Conservation (phyloP, 495 filamentous ascomycete genomes). For the Pseudoneurospora amorphoporcata region DNA sequence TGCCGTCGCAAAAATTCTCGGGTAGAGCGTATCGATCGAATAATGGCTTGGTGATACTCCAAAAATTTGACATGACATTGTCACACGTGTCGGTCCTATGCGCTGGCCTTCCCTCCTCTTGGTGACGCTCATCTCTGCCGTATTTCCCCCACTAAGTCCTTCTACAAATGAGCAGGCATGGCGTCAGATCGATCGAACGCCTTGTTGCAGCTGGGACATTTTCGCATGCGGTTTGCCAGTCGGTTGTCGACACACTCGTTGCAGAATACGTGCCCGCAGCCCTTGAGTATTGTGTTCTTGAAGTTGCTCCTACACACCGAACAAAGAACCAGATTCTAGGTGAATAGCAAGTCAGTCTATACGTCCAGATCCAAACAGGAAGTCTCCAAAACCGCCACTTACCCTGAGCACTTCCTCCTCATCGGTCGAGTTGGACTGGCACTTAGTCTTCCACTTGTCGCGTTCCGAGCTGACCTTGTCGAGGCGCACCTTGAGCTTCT, state of each 20-base stretch:
- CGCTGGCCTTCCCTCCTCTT: not conserved
- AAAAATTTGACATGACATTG: not conserved
- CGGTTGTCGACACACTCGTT: slow-evolving; percentile 78
- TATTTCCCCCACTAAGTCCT: not conserved
- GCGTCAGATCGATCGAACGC: slow-evolving; percentile 83
- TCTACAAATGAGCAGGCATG: slow-evolving; percentile 49
- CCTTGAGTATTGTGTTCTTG: slow-evolving; percentile 86
- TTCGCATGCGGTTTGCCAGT: slow-evolving; percentile 75
- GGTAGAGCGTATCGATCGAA: not conserved
- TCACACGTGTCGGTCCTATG: not conserved
- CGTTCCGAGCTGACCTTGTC: slow-evolving; percentile 65
- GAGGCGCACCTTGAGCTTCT: slow-evolving; percentile 59
- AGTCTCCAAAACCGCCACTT: slow-evolving; percentile 26
- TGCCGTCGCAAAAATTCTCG: not conserved
- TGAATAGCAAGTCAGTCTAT: not conserved
- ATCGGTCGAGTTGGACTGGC: slow-evolving; percentile 63
- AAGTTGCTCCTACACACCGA: slow-evolving; percentile 81
- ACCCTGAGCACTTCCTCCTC: slow-evolving; percentile 79
- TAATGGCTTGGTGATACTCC: not conserved
- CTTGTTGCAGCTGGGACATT: slow-evolving; percentile 87
- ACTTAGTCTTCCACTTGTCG: slow-evolving; percentile 73
- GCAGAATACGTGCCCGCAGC: slow-evolving; percentile 96
- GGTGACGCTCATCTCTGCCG: not conserved
- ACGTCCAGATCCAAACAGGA: not conserved
- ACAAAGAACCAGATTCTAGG: slow-evolving; percentile 75